Percentiles rank a stretch among this genome's conserved stretches.
These are phyloP conservation scores for Ajuga chamaepitys DNA, from an alignment of 257 asterid species.

Conservation along the genomic window DNA sequence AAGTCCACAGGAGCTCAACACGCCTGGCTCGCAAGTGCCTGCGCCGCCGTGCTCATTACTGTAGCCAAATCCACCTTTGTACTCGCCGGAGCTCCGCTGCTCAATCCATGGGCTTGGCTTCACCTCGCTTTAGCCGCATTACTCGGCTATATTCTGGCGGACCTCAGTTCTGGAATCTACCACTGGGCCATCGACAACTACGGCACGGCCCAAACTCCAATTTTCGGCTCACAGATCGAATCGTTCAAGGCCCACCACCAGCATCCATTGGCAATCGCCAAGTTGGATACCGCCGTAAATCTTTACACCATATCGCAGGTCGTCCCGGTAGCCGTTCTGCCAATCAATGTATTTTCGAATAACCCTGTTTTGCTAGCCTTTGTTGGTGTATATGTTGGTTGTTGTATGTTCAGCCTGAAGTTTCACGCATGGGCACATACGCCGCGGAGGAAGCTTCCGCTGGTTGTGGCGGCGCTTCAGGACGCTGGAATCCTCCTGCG, in stretches of 20 bases:
- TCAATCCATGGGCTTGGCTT: not conserved
- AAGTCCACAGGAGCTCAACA: not conserved
- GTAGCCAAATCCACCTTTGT: not conserved
- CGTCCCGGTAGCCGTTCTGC: slow-evolving; percentile 48
- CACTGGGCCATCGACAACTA: too few relatives aligned
- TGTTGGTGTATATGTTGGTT: slow-evolving; percentile 50
- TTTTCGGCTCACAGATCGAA: too few relatives aligned
- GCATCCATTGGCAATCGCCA: not conserved
- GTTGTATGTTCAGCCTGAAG: slow-evolving; percentile 78
- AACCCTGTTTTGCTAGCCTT: slow-evolving; percentile 47
- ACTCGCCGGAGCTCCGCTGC: not conserved
- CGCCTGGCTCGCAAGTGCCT: not conserved
- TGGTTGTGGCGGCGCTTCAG: slow-evolving; percentile 61
- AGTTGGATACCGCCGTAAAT: not conserved
- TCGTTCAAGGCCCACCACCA: not conserved
- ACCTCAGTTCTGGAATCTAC: too few relatives aligned
- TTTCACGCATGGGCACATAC: slow-evolving; percentile 88
- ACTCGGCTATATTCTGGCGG: not conserved
- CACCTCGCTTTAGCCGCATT: not conserved
- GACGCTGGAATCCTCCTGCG: slow-evolving; percentile 65
- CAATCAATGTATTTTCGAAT: slow-evolving; percentile 26
- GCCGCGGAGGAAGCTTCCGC: slow-evolving; percentile 55
- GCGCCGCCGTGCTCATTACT: not conserved
- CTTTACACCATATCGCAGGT: slow-evolving; percentile 5
- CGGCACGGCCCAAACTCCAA: too few relatives aligned